Base-by-base conservation (phyloP, 2,329 filamentous ascomycete species). In the Rugonectria rugulosa region DNA sequence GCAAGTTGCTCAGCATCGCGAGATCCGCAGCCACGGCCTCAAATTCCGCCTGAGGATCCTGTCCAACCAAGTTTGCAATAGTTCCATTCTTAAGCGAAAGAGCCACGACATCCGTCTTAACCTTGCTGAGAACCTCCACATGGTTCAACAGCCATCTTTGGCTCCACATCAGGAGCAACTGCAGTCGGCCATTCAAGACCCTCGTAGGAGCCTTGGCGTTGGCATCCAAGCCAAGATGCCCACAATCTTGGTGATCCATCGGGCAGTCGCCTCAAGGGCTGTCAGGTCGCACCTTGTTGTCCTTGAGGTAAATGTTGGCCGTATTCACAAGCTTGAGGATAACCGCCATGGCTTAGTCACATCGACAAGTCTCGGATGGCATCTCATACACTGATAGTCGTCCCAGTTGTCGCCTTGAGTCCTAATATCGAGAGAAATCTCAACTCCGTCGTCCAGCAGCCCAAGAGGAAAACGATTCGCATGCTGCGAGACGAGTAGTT, bases 401-500 rank as follows among this genome's bases (percentile, higher is more conserved):
- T 86, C 93, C 90, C 92, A 97, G 38, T 82, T 85, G 54, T 87
- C 84, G 6, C 89, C 89, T 65, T 88, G 85, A 37, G 86, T 86
- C 54, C 91, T 82, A 75, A 97, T 87, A 51, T 93, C 91, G 2
- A 89, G 87, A 0, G 92, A 94, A 59, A 97, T 95, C 70, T 97
- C 94, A 26, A 97, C 88, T 2, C 92, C 91, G 44, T 97, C 91
- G 64, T 91, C 93, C 94, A 98, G 43, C 86, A 86, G 38, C 93
- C 92, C 65, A 96, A 84, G 40, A 98, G 75, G 75, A 97, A 97
- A 14, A 95, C 89, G 48, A 96, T 89, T 40, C 94, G 85, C 77
- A 97, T 82, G 51, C 87, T 87, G 56, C 94, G 82, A 1, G 92
- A 81, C 0, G 91, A 95, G 80, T 91, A 97, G 10, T 75, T 80